These are phyloP conservation scores for Candida endomychidarum DNA, from an alignment of 805 yeast species.

Conservation along the genomic window DNA sequence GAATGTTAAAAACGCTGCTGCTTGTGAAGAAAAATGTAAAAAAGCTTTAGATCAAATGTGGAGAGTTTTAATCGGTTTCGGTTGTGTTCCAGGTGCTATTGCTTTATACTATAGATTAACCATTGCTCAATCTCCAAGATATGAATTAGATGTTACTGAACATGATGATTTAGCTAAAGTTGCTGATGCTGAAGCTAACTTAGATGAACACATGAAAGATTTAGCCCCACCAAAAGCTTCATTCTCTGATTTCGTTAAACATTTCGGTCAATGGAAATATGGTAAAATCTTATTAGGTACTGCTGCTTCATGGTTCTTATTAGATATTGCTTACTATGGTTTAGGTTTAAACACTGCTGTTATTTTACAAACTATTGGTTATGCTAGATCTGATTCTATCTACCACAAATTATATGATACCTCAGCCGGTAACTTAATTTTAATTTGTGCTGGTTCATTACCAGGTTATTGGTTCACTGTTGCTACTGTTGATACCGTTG, in stretches of 20 bases:
- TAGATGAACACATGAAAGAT: constrained; percentile 37
- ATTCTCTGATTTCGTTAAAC: constrained; percentile 63
- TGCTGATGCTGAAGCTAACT: constrained; percentile 47
- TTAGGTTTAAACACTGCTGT: constrained; percentile 78
- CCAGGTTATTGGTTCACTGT: constrained; percentile 92
- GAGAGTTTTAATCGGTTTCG: constrained; percentile 88
- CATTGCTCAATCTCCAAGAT: constrained; percentile 93
- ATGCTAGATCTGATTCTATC: constrained; percentile 67
- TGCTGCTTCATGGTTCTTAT: constrained; percentile 87
- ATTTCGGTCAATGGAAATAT: constrained; percentile 85
- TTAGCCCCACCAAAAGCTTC: constrained; percentile 79
- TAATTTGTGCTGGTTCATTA: constrained; percentile 91
- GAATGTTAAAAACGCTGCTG: constrained; percentile 50
- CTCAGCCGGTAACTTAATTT: constrained; percentile 90
- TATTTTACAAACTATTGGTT: constrained; percentile 82
- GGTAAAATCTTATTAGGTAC: constrained; percentile 83
- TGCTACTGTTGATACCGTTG: constrained; percentile 75
- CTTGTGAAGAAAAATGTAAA: constrained; percentile 66
- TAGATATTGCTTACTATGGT: constrained; percentile 91
- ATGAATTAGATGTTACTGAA: constrained; percentile 71
- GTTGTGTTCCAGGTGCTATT: constrained; percentile 82
- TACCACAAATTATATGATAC: constrained; percentile 70
- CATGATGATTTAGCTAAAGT: constrained; percentile 56
- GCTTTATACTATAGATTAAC: constrained; percentile 91
- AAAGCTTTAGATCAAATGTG: constrained; percentile 90